Percentiles rank a stretch among this genome's conserved stretches.
Evolutionary conservation across 1,284 basidiomycete genomes (phyloP).

Genomic region (Spongiforma sp.): DNA sequence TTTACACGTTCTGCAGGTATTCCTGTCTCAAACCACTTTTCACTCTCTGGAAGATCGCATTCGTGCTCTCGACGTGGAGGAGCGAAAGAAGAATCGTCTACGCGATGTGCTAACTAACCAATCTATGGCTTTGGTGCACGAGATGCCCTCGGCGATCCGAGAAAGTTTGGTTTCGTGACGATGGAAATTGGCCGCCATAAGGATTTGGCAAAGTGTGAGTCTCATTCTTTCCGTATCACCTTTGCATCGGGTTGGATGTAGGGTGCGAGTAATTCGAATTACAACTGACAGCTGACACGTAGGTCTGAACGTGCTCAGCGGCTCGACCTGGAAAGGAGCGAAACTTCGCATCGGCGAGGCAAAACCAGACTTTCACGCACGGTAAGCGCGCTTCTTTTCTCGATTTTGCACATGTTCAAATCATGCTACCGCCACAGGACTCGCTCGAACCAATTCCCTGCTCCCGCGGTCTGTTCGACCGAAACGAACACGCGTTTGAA

Average conservation of each 20-base stretch:
- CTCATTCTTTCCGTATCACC: neutral
- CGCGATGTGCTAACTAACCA: too few species aligned
- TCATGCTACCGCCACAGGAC: too few species aligned
- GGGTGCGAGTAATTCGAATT: neutral
- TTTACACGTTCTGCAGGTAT: too few species aligned
- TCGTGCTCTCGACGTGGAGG: slow-evolving; percentile 82
- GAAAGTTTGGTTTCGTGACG: slow-evolving; percentile 77
- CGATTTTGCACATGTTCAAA: neutral
- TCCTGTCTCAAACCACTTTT: slow-evolving; percentile 88
- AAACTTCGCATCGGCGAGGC: slow-evolving; percentile 82
- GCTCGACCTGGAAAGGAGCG: slow-evolving; percentile 83
- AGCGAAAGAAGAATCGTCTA: slow-evolving; percentile 77
- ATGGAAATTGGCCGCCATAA: slow-evolving; percentile 65
- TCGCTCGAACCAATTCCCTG: slow-evolving; percentile 34
- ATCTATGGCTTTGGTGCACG: slow-evolving; percentile 69
- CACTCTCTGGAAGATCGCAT: slow-evolving; percentile 90
- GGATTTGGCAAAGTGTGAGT: slow-evolving; percentile 69
- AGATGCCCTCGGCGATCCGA: slow-evolving; percentile 67
- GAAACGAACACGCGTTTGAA: slow-evolving; percentile 42
- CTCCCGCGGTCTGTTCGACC: slow-evolving; percentile 19
- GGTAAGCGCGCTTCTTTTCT: slow-evolving; percentile 44
- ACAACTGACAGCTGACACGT: slow-evolving; percentile 1
- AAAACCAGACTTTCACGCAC: slow-evolving; percentile 68
- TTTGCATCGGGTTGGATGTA: neutral
- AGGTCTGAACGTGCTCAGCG: slow-evolving; percentile 79